phyloP scores from a whole-genome alignment of 2,329 filamentous ascomycete species.

The Microdochium bolleyi region DNA sequence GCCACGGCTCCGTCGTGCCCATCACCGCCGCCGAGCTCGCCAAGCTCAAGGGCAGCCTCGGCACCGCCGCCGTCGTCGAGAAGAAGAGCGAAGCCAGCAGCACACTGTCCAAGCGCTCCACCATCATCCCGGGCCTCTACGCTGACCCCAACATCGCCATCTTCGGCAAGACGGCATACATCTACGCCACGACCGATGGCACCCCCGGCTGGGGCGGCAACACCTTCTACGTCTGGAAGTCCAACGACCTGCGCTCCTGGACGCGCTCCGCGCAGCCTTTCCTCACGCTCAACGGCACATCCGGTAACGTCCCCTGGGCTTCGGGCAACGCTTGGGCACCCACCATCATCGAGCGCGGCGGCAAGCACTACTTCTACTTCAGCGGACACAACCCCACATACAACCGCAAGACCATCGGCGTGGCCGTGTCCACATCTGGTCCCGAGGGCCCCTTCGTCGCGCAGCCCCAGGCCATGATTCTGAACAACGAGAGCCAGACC shows the following conservation, averaged over 20 bases:
- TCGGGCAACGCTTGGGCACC: conserved; percentile 61
- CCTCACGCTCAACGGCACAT: conserved; percentile 32
- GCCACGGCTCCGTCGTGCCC: conserved; percentile 45
- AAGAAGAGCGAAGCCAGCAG: not conserved
- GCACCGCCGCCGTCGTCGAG: not conserved
- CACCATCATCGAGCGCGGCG: conserved; percentile 49
- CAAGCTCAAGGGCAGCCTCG: conserved; percentile 12
- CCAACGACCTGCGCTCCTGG: conserved; percentile 32
- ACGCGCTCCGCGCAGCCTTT: conserved; percentile 29
- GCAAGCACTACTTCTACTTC: conserved; percentile 60
- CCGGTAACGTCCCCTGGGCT: conserved; percentile 51
- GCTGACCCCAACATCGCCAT: conserved; percentile 39
- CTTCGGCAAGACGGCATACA: conserved; percentile 36
- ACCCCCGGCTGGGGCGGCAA: conserved; percentile 35
- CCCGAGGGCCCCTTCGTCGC: conserved; percentile 54
- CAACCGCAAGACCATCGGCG: conserved; percentile 50
- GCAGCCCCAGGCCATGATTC: conserved; percentile 42
- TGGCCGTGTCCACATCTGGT: conserved; percentile 41
- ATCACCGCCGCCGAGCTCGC: conserved; percentile 37
- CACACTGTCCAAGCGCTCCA: conserved; percentile 14
- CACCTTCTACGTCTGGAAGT: conserved; percentile 38
- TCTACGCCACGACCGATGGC: conserved; percentile 35
- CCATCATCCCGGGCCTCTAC: conserved; percentile 27
- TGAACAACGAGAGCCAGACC: conserved; percentile 37
- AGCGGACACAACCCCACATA: conserved; percentile 40